Base-by-base conservation (phyloP, 1,284 basidiomycete species). In the Leccinum pallidistipes region DNA sequence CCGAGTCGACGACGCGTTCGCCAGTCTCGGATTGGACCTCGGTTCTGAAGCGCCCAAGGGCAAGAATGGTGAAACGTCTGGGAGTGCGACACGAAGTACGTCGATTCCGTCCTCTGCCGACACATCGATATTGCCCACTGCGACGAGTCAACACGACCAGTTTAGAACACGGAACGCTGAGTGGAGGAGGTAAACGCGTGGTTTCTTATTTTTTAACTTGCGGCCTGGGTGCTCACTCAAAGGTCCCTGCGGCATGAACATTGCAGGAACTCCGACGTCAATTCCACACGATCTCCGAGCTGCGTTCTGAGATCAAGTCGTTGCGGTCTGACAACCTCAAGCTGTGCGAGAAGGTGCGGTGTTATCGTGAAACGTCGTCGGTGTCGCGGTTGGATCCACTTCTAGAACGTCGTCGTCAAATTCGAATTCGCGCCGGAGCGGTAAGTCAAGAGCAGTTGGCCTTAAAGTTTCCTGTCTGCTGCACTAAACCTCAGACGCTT, bases 81-180 rank as follows among this genome's bases (percentile, higher is more conserved):
- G 60, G 8, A 60, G 78, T 56, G 77, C 79, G 5, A 74, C 79
- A 27, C 78, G 84, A 62, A 78, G 77, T 49, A 86, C 86, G 3
- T 83, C 87, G 0, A 86, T 91, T 72, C 86, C 86, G 1, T 91
- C 91, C 66, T 86, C 89, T 5, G 88, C 91, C 4, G 95, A 97
- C 69, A 92, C 90, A 0, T 95, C 94, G 1, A 97, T 97, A 67
- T 77, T 97, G 12, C 95, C 95, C 0, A 98, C 98, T 66, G 96
- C 98, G 43, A 98, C 97, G 0, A 92, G 91, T 66, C 97, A 99
- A 74, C 84, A 96, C 60, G 97, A 99, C 73, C 85, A 96, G 6
- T 98, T 98, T 84, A 84, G 96, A 56, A 92, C 95, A 72, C 86
- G 97, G 16, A 98, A 98, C 72, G 91, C 94, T 21, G 97, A 99